Evolutionary conservation across 2,329 filamentous ascomycete species (phyloP).

Genomic region (Ophiocordyceps camponoti-rufipedis): DNA sequence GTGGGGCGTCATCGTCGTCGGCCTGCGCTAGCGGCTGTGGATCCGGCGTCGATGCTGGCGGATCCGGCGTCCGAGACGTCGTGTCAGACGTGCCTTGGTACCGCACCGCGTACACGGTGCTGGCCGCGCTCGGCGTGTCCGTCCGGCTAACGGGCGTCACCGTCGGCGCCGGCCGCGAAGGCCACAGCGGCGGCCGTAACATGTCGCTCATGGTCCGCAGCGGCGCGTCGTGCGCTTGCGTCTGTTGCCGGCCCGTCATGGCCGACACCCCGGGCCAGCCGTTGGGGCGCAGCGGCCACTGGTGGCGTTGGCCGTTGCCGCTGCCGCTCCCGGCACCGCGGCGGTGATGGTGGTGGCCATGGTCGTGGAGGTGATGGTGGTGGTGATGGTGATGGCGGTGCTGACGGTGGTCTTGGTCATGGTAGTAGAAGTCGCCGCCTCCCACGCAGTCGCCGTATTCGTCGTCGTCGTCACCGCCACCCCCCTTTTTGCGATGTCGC

Average conservation of each 20-base stretch:
- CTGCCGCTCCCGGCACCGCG: slow-evolving; percentile 3
- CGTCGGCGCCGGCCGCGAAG: slow-evolving; percentile 33
- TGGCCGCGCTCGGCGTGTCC: slow-evolving; percentile 44
- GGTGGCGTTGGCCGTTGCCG: slow-evolving; percentile 6
- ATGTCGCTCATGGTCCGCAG: slow-evolving; percentile 12
- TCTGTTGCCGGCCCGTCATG: slow-evolving; percentile 6
- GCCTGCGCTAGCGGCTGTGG: slow-evolving; percentile 3
- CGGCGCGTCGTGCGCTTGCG: background rate
- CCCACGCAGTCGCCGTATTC: slow-evolving; percentile 7
- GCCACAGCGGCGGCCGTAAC: slow-evolving; percentile 33
- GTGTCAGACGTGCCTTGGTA: slow-evolving; percentile 40
- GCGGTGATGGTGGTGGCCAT: too few species aligned
- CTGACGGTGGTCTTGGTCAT: slow-evolving; percentile 5
- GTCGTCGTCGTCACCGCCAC: background rate
- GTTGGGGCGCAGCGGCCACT: too few species aligned
- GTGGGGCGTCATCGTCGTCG: slow-evolving; percentile 1
- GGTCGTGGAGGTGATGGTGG: slow-evolving; percentile 7
- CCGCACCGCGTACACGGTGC: slow-evolving; percentile 43
- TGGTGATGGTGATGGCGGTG: slow-evolving; percentile 1
- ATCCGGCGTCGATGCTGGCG: slow-evolving; percentile 12
- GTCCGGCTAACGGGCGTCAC: slow-evolving; percentile 41
- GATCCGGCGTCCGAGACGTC: slow-evolving; percentile 25
- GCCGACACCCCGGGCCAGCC: slow-evolving; percentile 2
- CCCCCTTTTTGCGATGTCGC: slow-evolving; percentile 14
- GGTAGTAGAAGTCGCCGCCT: slow-evolving; percentile 10